Evolutionary conservation across 129 eudicot genomes (phyloP), one percentile per base, ranked within the genome.

Genomic region (Ambrosia artemisiifolia): DNA sequence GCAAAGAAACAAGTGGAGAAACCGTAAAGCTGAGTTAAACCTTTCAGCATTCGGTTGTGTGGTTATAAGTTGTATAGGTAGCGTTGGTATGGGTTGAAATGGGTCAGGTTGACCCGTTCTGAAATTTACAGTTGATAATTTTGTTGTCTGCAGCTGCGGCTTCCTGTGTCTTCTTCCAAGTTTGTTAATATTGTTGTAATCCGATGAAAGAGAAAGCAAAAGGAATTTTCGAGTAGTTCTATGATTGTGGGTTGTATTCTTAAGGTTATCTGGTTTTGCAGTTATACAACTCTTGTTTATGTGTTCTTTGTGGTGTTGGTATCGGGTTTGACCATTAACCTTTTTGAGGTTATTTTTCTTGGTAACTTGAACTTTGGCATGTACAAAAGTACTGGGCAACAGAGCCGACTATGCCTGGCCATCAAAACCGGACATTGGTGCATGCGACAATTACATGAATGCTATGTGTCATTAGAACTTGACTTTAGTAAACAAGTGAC

Each of bases 121-220:
- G 61, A 46, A 47, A 71, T 42, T 67, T 75, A 62, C 69, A 76
- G 74, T 56, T 47, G 30, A 43, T 40, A 70, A 63, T 63, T 49
- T 77, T 78, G 77, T 63, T 63, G 67, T 68, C 63, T 59, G 77
- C 59, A 32, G 47, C 51, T 65, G 72, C 78, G 54, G 73, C 80
- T 67, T 76, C 67, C n/a, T 57, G 79, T 74, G 57, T 38, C 38
- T 74, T 30, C 63, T 19, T 74, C 63, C 51, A 63, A 59, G 79
- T 57, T 67, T 76, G 74, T 76, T 67, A 76, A 67, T 76, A 67
- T 67, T 67, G 69, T 76, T 76, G 74, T 67, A 44, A 67, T 67
- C 40, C 17, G 49, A 67, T 56, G 74, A 67, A 66, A 66, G 48
- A 62, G 34, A 67, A 54, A 50, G 20, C 28, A 43, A 64, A 38